Conservation (phyloP, 2,329 filamentous ascomycete genomes). For the Phoma herbarum region DNA sequence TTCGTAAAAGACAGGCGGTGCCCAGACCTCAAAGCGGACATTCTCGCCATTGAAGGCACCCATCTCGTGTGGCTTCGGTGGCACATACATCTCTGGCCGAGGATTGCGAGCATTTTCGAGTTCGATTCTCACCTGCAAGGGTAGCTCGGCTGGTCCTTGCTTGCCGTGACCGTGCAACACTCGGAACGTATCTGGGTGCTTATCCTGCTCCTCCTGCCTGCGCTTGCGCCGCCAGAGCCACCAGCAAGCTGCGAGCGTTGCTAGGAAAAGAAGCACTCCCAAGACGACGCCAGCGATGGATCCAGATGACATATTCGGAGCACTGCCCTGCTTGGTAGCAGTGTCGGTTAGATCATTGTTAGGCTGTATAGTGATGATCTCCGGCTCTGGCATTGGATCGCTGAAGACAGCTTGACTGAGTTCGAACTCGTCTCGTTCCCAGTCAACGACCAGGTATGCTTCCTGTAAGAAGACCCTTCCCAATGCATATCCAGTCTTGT, state of each 20-base stretch:
- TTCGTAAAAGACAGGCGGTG: not conserved
- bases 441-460: conserved; percentile 59
- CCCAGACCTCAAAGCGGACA: not conserved
- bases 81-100: not conserved
- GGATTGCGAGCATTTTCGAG: not conserved
- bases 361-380: conserved; percentile 39
- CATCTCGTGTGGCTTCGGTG: not conserved
- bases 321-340: not conserved
- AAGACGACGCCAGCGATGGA: not conserved
- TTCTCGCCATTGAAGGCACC: not conserved
- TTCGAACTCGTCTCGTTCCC: conserved; percentile 56
- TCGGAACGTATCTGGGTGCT: not conserved
- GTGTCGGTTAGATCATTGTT: not conserved
- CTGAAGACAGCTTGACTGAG: conserved; percentile 49
- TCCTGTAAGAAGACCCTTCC: conserved; percentile 71
- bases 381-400: conserved; percentile 20
- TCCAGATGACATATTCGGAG: not conserved
- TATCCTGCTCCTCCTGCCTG: not conserved
- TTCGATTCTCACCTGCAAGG: not conserved
- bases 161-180: not conserved
- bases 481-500: conserved; percentile 50
- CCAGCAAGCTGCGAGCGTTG: not conserved
- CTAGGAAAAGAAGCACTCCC: not conserved
- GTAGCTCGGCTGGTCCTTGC: not conserved
- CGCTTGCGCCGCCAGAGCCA: not conserved